phyloP scores from a whole-genome alignment of 305 asterid species.

The Lippia alba region DNA sequence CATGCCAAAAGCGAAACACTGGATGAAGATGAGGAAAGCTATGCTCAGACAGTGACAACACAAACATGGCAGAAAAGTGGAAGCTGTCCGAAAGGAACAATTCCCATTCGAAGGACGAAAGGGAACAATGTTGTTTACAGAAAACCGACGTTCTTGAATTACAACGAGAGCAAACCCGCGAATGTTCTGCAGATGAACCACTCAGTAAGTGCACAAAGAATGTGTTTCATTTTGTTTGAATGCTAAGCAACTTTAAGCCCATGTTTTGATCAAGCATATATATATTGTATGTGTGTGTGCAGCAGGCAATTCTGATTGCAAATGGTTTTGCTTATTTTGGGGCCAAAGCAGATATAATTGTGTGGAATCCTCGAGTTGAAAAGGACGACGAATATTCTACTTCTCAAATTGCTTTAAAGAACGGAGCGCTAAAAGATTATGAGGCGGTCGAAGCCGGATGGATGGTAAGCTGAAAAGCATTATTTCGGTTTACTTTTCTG shows the following conservation, averaged over 20 bases:
- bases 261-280: too few relatives aligned
- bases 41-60: conserved; percentile 18
- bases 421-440: conserved; percentile 44
- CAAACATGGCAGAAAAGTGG: conserved; percentile 74
- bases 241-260: background rate
- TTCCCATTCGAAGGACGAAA: conserved; percentile 55
- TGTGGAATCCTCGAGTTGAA: conserved; percentile 59
- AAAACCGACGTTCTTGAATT: conserved; percentile 9
- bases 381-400: conserved; percentile 61
- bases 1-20: background rate
- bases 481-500: too few relatives aligned
- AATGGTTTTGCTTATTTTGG: conserved; percentile 65
- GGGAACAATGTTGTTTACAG: conserved; percentile 13
- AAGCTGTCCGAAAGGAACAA: conserved; percentile 72
- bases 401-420: conserved; percentile 54
- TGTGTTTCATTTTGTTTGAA: background rate
- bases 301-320: conserved; percentile 57
- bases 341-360: conserved; percentile 61
- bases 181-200: conserved; percentile 48
- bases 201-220: conserved; percentile 50
- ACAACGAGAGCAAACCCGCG: conserved; percentile 35
- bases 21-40: conserved; percentile 21
- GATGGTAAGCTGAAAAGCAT: conserved; percentile 43
- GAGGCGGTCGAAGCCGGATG: conserved; percentile 71
- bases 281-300: background rate